Evolutionary conservation across 192 early-diverging fungal genomes (phyloP).

Genomic region (Coemansia furcata): DNA sequence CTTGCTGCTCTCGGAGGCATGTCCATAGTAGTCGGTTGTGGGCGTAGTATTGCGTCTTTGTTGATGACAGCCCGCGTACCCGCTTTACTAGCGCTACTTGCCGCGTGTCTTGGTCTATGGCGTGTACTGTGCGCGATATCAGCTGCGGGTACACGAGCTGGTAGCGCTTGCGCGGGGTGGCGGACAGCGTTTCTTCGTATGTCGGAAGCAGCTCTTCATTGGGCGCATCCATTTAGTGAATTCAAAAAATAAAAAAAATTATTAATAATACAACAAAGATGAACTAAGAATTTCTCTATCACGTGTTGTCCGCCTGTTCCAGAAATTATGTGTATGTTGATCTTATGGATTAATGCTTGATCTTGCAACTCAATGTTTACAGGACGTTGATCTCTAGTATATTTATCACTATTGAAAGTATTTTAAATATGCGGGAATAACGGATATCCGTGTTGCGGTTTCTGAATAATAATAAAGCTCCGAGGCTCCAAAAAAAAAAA

Average conservation of each 20-base stretch:
- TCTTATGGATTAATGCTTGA: too few species aligned
- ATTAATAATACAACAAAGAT: too few species aligned
- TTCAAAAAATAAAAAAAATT: neutral
- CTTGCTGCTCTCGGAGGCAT: constrained; percentile 17
- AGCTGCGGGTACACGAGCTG: constrained; percentile 18
- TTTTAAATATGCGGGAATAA: too few species aligned
- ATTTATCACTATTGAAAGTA: too few species aligned
- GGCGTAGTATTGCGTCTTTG: constrained; percentile 4
- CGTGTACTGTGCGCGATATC: constrained; percentile 28
- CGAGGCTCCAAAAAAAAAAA: too few species aligned
- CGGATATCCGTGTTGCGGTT: too few species aligned
- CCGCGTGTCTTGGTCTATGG: constrained; percentile 11
- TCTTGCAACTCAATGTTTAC: too few species aligned
- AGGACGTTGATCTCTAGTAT: too few species aligned
- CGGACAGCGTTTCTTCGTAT: constrained; percentile 44
- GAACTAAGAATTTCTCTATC: too few species aligned
- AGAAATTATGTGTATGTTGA: too few species aligned
- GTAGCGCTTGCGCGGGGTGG: constrained; percentile 24
- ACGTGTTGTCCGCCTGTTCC: too few species aligned
- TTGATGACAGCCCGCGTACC: constrained; percentile 3
- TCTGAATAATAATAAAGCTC: too few species aligned
- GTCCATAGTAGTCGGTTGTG: constrained; percentile 17
- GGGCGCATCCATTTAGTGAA: neutral
- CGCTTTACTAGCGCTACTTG: constrained; percentile 4
- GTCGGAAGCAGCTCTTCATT: constrained; percentile 23